phyloP scores from a whole-genome alignment of 306 rosid species.

The Argentina anserina region DNA sequence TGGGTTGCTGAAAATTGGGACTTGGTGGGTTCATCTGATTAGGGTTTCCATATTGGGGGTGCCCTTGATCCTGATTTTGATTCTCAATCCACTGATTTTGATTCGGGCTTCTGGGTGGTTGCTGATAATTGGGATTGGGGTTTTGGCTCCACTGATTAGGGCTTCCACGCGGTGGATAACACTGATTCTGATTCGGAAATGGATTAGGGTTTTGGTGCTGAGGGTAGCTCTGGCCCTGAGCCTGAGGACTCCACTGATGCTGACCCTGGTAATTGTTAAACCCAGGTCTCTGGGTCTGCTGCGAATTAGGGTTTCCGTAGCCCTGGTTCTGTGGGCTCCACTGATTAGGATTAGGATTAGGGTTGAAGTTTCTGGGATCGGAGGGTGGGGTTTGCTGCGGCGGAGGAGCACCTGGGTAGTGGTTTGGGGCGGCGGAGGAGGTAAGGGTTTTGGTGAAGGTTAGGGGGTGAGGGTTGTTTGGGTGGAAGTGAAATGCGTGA shows the following conservation, averaged over 20 bases:
- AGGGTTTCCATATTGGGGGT: conserved; percentile 13
- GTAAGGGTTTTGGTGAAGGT: conserved; percentile 35
- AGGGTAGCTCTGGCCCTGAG: background rate
- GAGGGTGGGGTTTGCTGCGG: conserved; percentile 35
- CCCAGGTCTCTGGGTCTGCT: conserved; percentile 11
- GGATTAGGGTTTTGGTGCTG: background rate
- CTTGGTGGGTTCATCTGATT: conserved; percentile 22
- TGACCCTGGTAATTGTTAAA: conserved; percentile 20
- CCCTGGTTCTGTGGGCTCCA: conserved; percentile 31
- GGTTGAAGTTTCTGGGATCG: conserved; percentile 29
- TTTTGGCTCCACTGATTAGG: background rate
- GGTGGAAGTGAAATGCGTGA: conserved; percentile 7
- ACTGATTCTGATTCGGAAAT: background rate
- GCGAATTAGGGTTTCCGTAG: background rate
- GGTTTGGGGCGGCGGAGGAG: conserved; percentile 51
- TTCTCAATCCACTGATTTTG: background rate
- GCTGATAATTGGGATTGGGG: background rate
- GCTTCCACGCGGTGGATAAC: background rate
- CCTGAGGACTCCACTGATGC: conserved; percentile 31
- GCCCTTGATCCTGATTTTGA: background rate
- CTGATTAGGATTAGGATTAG: conserved; percentile 19
- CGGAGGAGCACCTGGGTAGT: conserved; percentile 34
- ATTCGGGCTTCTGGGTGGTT: background rate
- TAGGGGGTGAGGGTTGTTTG: background rate
- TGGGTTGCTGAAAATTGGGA: conserved; percentile 35